Evolutionary conservation across 2,329 filamentous ascomycete genomes (phyloP), one percentile per base, ranked within the genome.

Genomic region (Aureobasidium sp.): DNA sequence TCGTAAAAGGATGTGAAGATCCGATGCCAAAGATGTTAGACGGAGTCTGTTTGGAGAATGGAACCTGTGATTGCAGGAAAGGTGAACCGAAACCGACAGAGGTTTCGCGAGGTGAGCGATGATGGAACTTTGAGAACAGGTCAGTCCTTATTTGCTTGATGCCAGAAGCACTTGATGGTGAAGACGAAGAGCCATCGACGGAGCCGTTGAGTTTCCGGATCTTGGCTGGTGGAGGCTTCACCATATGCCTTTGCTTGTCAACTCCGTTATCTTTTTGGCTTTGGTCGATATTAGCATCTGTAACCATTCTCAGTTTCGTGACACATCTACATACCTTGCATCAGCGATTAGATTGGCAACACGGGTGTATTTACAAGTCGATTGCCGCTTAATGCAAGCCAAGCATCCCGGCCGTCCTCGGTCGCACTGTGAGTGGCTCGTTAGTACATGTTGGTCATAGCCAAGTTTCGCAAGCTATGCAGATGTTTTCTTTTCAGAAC

Each of bases 11-110:
- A 69, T 90, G 87, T 69, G 90, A 86, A 0, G 86, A 85, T 15
- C 87, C 88, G 64, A 90, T 84, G n/a, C 88, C 88, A 69, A 92
- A 92, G 60, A 91, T 86, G 65, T 89, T 90, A 60, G 86, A 89
- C 1, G 86, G 85, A 7, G 84, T 84, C 10, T 86, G 83, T 43
- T 83, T 79, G 0, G 87, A 87, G 69, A 87, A 88, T 0, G 88
- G 86, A 2, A 90, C 81, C 67, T 89, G 85, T 54, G 87, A 89
- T 47, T 91, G 77, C 11, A 90, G 77, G 21, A 75, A 79, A 2
- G 80, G 77, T 19, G 78, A 78, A 13, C 74, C 77, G 2, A 72
- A 72, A 70, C 66, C 7, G 74, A 76, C 13, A 73, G 38, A 53
- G 25, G 35, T 38, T 21, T 51, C 38, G 3, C 46, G 58, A 7